phyloP scores from a whole-genome alignment of 2,329 filamentous ascomycete species.

The Cytospora paraplurivora region DNA sequence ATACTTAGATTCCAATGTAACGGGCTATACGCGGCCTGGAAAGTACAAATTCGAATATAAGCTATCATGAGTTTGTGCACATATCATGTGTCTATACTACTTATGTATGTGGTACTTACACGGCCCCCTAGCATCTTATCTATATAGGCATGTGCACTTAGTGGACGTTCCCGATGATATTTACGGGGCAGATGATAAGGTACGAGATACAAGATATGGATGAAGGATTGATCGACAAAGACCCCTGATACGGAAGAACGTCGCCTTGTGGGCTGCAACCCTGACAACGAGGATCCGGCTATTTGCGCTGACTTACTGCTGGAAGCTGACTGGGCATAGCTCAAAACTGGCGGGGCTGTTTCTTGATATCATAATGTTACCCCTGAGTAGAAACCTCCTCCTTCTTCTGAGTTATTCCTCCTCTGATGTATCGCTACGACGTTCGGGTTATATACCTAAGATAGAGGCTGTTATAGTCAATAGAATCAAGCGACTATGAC shows the following conservation, averaged over 20 bases:
- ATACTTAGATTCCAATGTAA: too few relatives aligned
- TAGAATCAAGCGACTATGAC: too few relatives aligned
- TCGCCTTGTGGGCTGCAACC: not conserved
- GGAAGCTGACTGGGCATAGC: not conserved
- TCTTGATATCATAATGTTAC: not conserved
- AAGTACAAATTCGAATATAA: too few relatives aligned
- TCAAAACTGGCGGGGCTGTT: not conserved
- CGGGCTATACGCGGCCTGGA: too few relatives aligned
- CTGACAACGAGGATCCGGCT: not conserved
- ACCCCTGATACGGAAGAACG: not conserved
- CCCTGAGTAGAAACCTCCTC: not conserved
- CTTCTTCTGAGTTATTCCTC: not conserved
- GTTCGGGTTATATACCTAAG: too few relatives aligned
- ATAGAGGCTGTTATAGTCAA: too few relatives aligned
- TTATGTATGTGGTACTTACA: not conserved
- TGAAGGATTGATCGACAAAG: too few relatives aligned
- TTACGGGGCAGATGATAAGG: too few relatives aligned
- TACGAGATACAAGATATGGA: too few relatives aligned
- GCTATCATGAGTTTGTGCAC: too few relatives aligned
- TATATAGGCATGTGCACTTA: not conserved
- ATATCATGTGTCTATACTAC: too few relatives aligned
- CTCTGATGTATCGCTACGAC: not conserved
- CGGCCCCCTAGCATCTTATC: not conserved
- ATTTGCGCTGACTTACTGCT: slow-evolving; percentile 1
- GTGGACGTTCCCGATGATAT: not conserved